Evolutionary conservation across 805 yeast species (phyloP), one percentile per base, ranked within the genome.

Genomic region (Ogataea siamensis): DNA sequence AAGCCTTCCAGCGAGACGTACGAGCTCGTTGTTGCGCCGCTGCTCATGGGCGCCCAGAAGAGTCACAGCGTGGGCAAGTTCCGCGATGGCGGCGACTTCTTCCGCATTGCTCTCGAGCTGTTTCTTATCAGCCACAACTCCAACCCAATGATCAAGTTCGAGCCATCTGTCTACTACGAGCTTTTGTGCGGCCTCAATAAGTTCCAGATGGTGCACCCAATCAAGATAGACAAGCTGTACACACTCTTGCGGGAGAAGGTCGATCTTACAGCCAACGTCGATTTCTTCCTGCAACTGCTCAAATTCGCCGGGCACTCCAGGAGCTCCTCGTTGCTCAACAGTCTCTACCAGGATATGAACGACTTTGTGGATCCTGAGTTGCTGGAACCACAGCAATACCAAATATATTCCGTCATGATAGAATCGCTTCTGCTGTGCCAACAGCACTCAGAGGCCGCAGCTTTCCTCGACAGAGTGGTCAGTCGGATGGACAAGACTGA

Each of bases 1-100:
- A 79, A 75, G 53, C 93, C 93, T 12, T 67, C 71, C 17, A 51
- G 56, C 28, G 64, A 63, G 13, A 80, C 85, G 6, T 83, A 76
- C 57, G 65, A 73, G 49, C 55, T 74, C 3, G 70, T 74, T 5
- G 63, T 83, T 31, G 59, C 62, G 15, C 70, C 74, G 20, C 63
- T 83, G 18, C 64, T 82, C 36, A 60, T 63, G 26, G 78, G 80
- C 5, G 61, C 80, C 2, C 61, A 70, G 27, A 45, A 52, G 40
- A 74, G 73, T 14, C 66, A 53, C 43, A 57, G 54, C 30, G 52
- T 46, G 8, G 67, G 55, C 24, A 66, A 62, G 39, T 58, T 52
- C 46, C 54, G 51, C 20, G 71, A 66, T 47, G 77, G 73, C 13
- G 49, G 47, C 32, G 78, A 67, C 46, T 75, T 67, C 55, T 73